phyloP scores from a whole-genome alignment of 2,329 filamentous ascomycete species.

The Fusarium abutilonis region DNA sequence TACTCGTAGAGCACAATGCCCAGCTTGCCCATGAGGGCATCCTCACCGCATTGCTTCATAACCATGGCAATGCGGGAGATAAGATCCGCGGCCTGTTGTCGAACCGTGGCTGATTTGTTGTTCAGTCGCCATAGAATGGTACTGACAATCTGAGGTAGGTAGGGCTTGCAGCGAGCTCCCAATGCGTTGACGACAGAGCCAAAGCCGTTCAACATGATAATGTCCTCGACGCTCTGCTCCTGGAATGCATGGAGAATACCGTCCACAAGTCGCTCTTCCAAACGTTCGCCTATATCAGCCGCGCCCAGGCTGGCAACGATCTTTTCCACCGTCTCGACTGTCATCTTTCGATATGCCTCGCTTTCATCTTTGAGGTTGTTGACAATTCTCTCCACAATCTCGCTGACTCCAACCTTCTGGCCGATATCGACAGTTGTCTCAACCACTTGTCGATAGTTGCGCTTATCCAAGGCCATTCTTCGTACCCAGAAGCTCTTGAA shows the following conservation, averaged over 20 bases:
- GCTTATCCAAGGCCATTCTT: conserved; percentile 95
- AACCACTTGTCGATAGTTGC: conserved; percentile 97
- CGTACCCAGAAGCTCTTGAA: conserved; percentile 99
- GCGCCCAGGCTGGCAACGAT: conserved; percentile 92
- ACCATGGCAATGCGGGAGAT: conserved; percentile 98
- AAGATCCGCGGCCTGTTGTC: conserved; percentile 95
- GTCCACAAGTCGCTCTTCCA: conserved; percentile 94
- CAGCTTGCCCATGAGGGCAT: conserved; percentile 94
- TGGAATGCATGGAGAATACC: conserved; percentile 97
- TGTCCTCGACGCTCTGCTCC: conserved; percentile 95
- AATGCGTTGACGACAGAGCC: conserved; percentile 97
- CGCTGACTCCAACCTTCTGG: conserved; percentile 96
- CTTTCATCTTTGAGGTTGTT: conserved; percentile 98
- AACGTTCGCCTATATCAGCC: conserved; percentile 89
- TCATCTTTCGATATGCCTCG: conserved; percentile 99
- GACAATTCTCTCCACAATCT: conserved; percentile 93
- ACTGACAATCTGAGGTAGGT: conserved; percentile 94
- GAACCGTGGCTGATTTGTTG: conserved; percentile 96
- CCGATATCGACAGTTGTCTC: conserved; percentile 97
- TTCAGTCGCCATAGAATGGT: conserved; percentile 97
- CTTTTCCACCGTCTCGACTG: conserved; percentile 97
- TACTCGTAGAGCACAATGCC: conserved; percentile 97
- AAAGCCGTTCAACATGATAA: conserved; percentile 96
- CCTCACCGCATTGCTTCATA: conserved; percentile 98
- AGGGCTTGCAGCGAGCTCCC: conserved; percentile 92